phyloP scores from a whole-genome alignment of 2,329 filamentous ascomycete species.

The Fusarium sp. region DNA sequence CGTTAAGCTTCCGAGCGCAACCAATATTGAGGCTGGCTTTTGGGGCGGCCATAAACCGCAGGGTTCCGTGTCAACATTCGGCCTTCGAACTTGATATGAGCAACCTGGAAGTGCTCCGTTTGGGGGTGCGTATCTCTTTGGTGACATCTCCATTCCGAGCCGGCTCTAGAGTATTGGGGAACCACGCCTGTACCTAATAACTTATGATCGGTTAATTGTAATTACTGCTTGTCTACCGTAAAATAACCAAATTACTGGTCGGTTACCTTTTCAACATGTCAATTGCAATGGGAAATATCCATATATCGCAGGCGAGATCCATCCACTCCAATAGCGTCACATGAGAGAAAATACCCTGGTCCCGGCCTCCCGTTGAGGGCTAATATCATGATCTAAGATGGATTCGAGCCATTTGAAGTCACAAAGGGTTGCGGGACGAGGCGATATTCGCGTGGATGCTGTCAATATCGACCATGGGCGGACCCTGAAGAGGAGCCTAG shows the following conservation, averaged over 20 bases:
- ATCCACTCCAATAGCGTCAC: conserved; percentile 6
- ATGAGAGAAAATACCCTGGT: conserved; percentile 20
- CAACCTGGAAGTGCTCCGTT: conserved; percentile 38
- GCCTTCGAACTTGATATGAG: conserved; percentile 11
- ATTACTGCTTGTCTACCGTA: conserved; percentile 22
- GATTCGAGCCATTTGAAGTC: conserved; percentile 34
- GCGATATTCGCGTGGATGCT: conserved; percentile 6
- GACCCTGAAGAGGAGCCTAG: conserved; percentile 25
- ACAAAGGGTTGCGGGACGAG: conserved; percentile 26
- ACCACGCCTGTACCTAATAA: conserved; percentile 22
- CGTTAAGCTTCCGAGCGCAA: conserved; percentile 36
- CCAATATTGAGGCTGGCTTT: conserved; percentile 33
- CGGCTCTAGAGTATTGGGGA: conserved; percentile 43
- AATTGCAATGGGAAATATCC: conserved; percentile 19
- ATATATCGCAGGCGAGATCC: conserved; percentile 15
- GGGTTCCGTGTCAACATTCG: conserved; percentile 17
- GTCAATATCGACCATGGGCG: conserved; percentile 25
- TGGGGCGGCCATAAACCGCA: conserved; percentile 28
- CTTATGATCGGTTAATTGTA: conserved; percentile 16
- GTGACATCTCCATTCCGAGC: conserved; percentile 41
- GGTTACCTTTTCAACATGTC: conserved; percentile 19
- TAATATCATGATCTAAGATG: conserved; percentile 25
- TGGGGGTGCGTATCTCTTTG: conserved; percentile 31
- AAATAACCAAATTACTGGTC: conserved; percentile 45
- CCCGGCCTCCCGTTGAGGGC: conserved; percentile 38